Evolutionary conservation across 2,329 filamentous ascomycete genomes (phyloP).

Genomic region (Fusarium foetens): DNA sequence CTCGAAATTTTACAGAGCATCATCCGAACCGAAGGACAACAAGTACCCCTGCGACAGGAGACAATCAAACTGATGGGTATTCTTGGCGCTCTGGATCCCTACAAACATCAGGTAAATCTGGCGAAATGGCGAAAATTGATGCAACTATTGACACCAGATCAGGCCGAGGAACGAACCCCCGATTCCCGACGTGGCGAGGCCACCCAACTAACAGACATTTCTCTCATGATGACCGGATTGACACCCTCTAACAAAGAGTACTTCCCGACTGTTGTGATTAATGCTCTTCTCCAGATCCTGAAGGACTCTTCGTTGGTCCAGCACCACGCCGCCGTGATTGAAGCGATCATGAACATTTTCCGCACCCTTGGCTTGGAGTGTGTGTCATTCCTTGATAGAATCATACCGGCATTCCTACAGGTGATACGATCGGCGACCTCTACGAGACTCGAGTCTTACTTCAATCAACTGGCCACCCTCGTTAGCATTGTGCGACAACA

Average conservation of each 20-base stretch:
- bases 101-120: conserved; percentile 79
- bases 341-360: conserved; percentile 99
- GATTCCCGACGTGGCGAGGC: conserved; percentile 75
- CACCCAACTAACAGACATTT: conserved; percentile 86
- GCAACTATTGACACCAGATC: conserved; percentile 51
- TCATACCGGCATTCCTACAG: conserved; percentile 90
- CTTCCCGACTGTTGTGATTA: conserved; percentile 97
- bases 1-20: conserved; percentile 93
- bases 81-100: conserved; percentile 92
- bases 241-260: conserved; percentile 98
- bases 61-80: conserved; percentile 98
- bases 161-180: conserved; percentile 88
- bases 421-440: conserved; percentile 86
- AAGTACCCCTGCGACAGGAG: conserved; percentile 86
- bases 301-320: conserved; percentile 90
- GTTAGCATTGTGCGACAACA: conserved; percentile 97
- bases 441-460: conserved; percentile 90
- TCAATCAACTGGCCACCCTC: conserved; percentile 92
- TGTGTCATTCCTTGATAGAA: conserved; percentile 91
- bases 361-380: conserved; percentile 95
- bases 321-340: conserved; percentile 93
- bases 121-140: background rate
- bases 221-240: conserved; percentile 95
- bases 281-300: conserved; percentile 89
- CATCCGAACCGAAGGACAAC: conserved; percentile 87